Percentiles rank a stretch among this genome's conserved stretches.
Conservation (phyloP, 495 filamentous ascomycete species). For the Xylaria curta region DNA sequence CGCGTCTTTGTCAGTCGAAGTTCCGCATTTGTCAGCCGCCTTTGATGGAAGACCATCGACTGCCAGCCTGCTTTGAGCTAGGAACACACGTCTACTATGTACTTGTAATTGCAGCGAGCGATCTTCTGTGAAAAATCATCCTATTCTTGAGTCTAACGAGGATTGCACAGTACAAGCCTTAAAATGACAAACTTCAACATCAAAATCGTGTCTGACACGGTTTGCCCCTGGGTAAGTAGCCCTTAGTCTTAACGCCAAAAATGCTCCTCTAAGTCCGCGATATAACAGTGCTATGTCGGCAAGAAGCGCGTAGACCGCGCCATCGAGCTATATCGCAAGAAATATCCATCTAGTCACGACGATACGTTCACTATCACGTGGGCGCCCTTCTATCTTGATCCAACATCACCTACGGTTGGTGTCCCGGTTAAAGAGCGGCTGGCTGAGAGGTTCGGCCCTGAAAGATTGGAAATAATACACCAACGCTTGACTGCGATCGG, state of each 20-base stretch:
- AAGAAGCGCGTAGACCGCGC: slow-evolving; percentile 71
- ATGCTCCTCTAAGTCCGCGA: slow-evolving; percentile 15
- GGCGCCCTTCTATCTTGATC: slow-evolving; percentile 79
- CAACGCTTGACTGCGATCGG: slow-evolving; percentile 61
- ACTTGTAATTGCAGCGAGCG: not conserved
- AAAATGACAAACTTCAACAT: slow-evolving; percentile 79
- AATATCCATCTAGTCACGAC: slow-evolving; percentile 55
- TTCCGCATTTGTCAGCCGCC: slow-evolving; percentile 11
- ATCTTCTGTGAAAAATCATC: not conserved
- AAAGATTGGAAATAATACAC: slow-evolving; percentile 59
- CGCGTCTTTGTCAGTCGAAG: slow-evolving; percentile 7
- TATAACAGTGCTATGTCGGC: slow-evolving; percentile 72
- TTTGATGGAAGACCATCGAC: not conserved
- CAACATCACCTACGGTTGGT: slow-evolving; percentile 55
- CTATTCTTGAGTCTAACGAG: not conserved
- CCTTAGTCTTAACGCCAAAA: slow-evolving; percentile 3
- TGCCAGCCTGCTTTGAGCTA: not conserved
- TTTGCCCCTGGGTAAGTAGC: slow-evolving; percentile 70
- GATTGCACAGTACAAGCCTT: slow-evolving; percentile 20
- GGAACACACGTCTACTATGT: too few species aligned
- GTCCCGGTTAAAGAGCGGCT: slow-evolving; percentile 36
- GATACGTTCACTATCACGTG: slow-evolving; percentile 75
- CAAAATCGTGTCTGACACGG: slow-evolving; percentile 73
- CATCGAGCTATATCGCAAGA: slow-evolving; percentile 64
- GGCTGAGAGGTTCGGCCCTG: slow-evolving; percentile 51